These are phyloP conservation scores for Syncephalis plumigaleata DNA, from an alignment of 371 early-diverging fungal genomes.

Conservation along the genomic window DNA sequence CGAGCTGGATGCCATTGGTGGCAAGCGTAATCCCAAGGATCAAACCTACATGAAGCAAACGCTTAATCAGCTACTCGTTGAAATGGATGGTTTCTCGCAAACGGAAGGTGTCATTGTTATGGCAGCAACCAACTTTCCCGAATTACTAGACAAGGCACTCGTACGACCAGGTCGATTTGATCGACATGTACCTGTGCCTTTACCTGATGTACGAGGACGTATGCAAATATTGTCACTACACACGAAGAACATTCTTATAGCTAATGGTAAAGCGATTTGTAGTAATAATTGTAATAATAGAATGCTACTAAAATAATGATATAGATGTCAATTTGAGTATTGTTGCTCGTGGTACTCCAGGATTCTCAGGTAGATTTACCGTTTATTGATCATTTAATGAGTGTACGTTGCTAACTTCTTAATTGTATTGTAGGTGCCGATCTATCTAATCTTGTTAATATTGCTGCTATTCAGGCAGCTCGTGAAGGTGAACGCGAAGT, in stretches of 20 bases:
- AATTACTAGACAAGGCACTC: constrained; percentile 92
- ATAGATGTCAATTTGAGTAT: constrained; percentile 54
- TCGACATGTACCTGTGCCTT: constrained; percentile 83
- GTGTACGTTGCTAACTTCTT: not conserved
- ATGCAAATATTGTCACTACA: constrained; percentile 85
- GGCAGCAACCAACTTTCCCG: constrained; percentile 98
- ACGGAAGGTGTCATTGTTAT: constrained; percentile 92
- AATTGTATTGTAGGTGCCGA: constrained; percentile 47
- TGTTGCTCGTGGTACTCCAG: constrained; percentile 92
- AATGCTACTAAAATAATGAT: no score
- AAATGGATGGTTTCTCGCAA: constrained; percentile 90
- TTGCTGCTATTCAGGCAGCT: constrained; percentile 88
- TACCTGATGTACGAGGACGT: constrained; percentile 94
- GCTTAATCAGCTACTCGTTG: constrained; percentile 89
- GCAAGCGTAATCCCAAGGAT: constrained; percentile 86
- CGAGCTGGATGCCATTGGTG: constrained; percentile 97
- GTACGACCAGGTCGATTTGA: constrained; percentile 97
- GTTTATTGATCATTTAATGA: not conserved
- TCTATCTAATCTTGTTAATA: constrained; percentile 88
- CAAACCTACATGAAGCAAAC: constrained; percentile 91
- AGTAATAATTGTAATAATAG: not conserved
- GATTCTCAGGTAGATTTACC: constrained; percentile 70
- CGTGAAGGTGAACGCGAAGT: constrained; percentile 53
- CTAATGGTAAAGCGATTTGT: constrained; percentile 5
- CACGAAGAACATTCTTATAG: constrained; percentile 48